These are phyloP conservation scores for Fusarium transvaalense DNA, from an alignment of 2,329 filamentous ascomycete species.

Conservation along the genomic window DNA sequence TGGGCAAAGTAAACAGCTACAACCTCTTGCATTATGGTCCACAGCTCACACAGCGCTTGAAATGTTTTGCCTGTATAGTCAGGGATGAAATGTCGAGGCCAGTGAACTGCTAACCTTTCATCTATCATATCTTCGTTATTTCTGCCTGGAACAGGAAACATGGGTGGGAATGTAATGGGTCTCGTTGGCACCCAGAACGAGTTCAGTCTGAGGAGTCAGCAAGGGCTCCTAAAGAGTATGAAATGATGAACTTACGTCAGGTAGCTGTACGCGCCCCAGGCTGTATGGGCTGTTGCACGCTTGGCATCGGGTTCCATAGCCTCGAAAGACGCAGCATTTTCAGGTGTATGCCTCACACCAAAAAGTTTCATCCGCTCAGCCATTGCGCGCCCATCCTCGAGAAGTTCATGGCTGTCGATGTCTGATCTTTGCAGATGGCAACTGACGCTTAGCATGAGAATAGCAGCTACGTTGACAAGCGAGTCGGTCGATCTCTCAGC, in stretches of 20 bases:
- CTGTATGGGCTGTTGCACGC: slow-evolving; percentile 17
- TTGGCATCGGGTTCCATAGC: slow-evolving; percentile 8
- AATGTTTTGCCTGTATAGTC: slow-evolving; percentile 36
- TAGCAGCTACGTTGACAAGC: slow-evolving; percentile 27
- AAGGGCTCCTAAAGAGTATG: not conserved
- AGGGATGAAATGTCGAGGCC: slow-evolving; percentile 28
- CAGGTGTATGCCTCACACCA: slow-evolving; percentile 15
- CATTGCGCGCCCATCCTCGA: slow-evolving; percentile 18
- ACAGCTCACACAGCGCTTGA: slow-evolving; percentile 31
- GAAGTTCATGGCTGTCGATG: slow-evolving; percentile 16
- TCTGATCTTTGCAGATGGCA: slow-evolving; percentile 17
- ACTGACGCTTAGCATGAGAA: slow-evolving; percentile 28
- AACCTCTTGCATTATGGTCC: slow-evolving; percentile 39
- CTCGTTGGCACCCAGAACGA: slow-evolving; percentile 21
- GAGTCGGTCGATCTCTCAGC: slow-evolving; percentile 35
- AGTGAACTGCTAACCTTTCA: slow-evolving; percentile 34
- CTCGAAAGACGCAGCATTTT: slow-evolving; percentile 24
- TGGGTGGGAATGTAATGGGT: slow-evolving; percentile 26
- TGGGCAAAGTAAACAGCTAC: slow-evolving; percentile 31
- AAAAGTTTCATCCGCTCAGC: slow-evolving; percentile 25
- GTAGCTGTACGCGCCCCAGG: slow-evolving; percentile 32
- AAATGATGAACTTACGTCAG: slow-evolving; percentile 8
- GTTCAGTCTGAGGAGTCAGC: slow-evolving; percentile 18
- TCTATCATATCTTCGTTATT: slow-evolving; percentile 16
- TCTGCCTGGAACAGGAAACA: slow-evolving; percentile 29